A percentile compares a stretch with the other conserved stretches of the same genome.
phyloP scores from a whole-genome alignment of 148 eudicot genomes.

The Rhododendron ovatum region DNA sequence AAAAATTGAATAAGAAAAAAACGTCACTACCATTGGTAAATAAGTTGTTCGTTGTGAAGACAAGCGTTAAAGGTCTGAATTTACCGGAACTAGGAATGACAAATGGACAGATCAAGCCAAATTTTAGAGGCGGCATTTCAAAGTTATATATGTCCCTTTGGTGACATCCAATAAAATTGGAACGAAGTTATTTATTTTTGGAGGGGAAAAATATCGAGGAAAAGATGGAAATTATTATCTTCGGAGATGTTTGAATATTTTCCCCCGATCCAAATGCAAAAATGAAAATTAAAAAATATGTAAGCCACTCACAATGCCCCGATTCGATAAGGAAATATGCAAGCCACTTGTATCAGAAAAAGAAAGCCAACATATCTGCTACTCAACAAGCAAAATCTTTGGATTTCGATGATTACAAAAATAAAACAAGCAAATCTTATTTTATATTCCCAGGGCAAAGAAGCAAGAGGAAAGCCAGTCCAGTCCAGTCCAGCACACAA shows the following conservation, averaged over 20 bases:
- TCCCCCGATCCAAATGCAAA: background rate
- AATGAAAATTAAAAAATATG: background rate
- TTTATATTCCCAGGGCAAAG: constrained; percentile 27
- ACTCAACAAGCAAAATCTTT: background rate
- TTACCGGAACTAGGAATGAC: too few species aligned
- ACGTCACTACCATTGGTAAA: too few species aligned
- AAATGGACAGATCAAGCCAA: too few species aligned
- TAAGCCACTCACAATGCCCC: background rate
- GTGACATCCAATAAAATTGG: too few species aligned
- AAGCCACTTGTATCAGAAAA: background rate
- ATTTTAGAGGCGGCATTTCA: too few species aligned
- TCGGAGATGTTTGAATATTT: background rate
- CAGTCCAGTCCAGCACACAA: constrained; percentile 29
- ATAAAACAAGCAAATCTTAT: constrained; percentile 15
- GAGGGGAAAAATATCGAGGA: too few species aligned
- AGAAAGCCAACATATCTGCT: background rate
- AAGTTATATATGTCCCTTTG: too few species aligned
- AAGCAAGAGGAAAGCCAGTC: constrained; percentile 35
- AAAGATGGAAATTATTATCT: too few species aligned
- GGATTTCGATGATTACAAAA: background rate
- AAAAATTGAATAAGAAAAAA: too few species aligned
- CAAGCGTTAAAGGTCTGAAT: too few species aligned
- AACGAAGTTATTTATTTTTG: too few species aligned
- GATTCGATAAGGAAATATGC: background rate
- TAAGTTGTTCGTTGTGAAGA: too few species aligned